Conservation (phyloP, 768 basidiomycete genomes). For the Sporobolomyces roseus region DNA sequence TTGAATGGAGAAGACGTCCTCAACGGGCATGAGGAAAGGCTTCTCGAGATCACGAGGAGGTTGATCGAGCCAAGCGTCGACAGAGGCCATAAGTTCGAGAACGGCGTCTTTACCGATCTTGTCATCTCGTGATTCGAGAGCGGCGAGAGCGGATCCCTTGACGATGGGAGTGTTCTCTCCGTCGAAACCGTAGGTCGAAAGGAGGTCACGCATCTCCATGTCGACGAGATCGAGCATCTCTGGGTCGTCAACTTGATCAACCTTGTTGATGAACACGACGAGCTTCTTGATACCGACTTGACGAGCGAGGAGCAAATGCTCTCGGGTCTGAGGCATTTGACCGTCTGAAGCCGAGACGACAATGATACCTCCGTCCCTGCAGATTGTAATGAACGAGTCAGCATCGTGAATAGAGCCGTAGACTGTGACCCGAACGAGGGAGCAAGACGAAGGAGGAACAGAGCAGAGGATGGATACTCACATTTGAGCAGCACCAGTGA, state of each 20-base stretch:
- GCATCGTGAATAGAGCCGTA: background rate
- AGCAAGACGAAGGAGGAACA: background rate
- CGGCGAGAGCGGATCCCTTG: constrained; percentile 89
- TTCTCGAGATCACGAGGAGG: constrained; percentile 94
- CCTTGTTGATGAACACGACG: constrained; percentile 99
- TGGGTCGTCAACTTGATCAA: constrained; percentile 89
- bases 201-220: constrained; percentile 98
- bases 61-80: constrained; percentile 91
- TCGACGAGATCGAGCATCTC: constrained; percentile 99
- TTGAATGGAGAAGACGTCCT: constrained; percentile 96
- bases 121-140: constrained; percentile 79
- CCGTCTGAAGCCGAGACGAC: constrained; percentile 95
- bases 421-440: background rate
- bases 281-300: constrained; percentile 97
- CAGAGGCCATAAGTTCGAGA: constrained; percentile 72
- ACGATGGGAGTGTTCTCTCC: constrained; percentile 97
- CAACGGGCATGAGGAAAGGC: constrained; percentile 92
- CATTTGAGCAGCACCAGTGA: constrained; percentile 51
- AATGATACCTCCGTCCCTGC: constrained; percentile 58
- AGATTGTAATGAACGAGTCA: background rate
- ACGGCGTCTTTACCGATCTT: constrained; percentile 73
- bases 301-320: constrained; percentile 93
- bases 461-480: background rate
- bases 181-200: constrained; percentile 87
- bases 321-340: constrained; percentile 99